Base-by-base conservation (phyloP, 768 basidiomycete genomes). In the Mycena vitilis region DNA sequence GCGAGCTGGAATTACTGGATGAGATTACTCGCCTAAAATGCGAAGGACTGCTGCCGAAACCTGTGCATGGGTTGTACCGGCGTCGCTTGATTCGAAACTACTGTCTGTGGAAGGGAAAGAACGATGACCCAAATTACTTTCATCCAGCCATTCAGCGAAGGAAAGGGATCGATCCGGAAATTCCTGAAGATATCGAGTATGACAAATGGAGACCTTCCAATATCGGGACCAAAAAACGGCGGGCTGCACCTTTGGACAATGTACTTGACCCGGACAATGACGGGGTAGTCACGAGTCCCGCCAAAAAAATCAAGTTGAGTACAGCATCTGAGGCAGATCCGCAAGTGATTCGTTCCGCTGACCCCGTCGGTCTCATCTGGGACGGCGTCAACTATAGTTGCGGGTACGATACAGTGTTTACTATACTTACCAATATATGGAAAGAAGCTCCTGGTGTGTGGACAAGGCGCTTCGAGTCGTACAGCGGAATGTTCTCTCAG, bases 1-100 rank as follows among this genome's bases (percentile, higher is more conserved):
- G 62, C 12, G 62, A 63, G 23, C 4, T 63, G 11, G 62, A 63
- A 18, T 2, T 56, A 8, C 9, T 64, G 22, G 63, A 64, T 30
- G 63, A 64, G 11, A 55, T 64, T 9, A 64, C 63, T 25, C 47
- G 11, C 38, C 37, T 64, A 10, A 4, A 20, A 11, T 20, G 23
- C 6, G 45, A 56, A 10, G 54, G 30, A 12, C 3, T 9, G 1
- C n/a, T 64, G 18, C 55, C 63, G 6, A 23, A 11, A 13, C 2
- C 0, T 0, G 63, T 64, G 22, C 49, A 54, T 22, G 63, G 63
- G 0, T 2, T 64, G 2, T 64, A 64, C 18, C 20, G 63, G 6
- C 22, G 45, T 2, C 44, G 57, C 8, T 45, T 64, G 36, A 10
- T 64, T 4, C 2, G 13, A 5, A 22, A 45, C 0, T 64, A 56